Evolutionary conservation across 1,284 basidiomycete species (phyloP).

Genomic region (Boletus hoseneyae): DNA sequence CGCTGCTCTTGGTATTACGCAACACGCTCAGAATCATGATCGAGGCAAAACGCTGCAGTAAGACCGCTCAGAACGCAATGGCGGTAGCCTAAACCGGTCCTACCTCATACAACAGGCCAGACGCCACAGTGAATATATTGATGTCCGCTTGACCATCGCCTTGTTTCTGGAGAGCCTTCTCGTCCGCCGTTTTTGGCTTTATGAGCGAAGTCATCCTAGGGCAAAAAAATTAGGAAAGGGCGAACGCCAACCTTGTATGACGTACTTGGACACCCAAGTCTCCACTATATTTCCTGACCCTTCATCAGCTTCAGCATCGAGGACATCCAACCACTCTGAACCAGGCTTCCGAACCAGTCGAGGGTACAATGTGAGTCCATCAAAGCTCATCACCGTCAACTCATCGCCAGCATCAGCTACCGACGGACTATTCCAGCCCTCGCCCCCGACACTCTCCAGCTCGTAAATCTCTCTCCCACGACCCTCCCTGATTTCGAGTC

Average conservation of each 20-base stretch:
- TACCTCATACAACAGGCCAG: slow-evolving; percentile 93
- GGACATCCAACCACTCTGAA: slow-evolving; percentile 79
- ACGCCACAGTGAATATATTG: slow-evolving; percentile 99
- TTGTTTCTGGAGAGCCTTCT: slow-evolving; percentile 18
- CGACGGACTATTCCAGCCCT: slow-evolving; percentile 77
- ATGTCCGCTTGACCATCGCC: slow-evolving; percentile 71
- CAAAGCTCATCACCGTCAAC: slow-evolving; percentile 81
- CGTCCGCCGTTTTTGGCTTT: slow-evolving; percentile 32
- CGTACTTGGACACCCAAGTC: slow-evolving; percentile 50
- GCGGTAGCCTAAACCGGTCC: neutral
- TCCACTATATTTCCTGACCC: slow-evolving; percentile 40
- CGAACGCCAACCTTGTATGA: neutral
- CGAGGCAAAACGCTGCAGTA: slow-evolving; percentile 84
- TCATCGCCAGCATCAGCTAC: slow-evolving; percentile 65
- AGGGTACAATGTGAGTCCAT: slow-evolving; percentile 87
- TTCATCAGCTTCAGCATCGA: slow-evolving; percentile 43
- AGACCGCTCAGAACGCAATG: slow-evolving; percentile 8
- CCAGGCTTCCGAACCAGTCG: slow-evolving; percentile 68
- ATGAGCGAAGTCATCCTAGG: slow-evolving; percentile 57
- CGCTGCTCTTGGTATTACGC: slow-evolving; percentile 86
- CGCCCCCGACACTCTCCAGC: slow-evolving; percentile 79
- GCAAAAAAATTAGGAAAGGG: slow-evolving; percentile 1
- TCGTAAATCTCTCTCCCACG: slow-evolving; percentile 78
- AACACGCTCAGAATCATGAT: slow-evolving; percentile 98
- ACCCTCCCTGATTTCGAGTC: slow-evolving; percentile 79